Conservation (phyloP, 2,329 filamentous ascomycete species). For the Parastagonospora avenae region DNA sequence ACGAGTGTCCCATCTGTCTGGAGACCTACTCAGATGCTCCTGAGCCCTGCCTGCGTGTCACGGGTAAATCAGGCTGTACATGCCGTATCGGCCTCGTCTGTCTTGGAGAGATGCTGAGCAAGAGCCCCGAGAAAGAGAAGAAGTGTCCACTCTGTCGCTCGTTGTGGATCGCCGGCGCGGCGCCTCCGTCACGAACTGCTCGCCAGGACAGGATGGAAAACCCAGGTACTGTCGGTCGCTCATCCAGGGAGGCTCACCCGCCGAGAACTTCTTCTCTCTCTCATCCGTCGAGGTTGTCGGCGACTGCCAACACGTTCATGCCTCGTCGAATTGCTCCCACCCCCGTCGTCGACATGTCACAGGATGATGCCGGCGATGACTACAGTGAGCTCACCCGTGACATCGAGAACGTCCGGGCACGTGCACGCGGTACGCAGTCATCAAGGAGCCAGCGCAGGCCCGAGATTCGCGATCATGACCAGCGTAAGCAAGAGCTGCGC, state of each 20-base stretch:
- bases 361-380: slow-evolving; percentile 6
- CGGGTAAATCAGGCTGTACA: slow-evolving; percentile 13
- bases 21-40: slow-evolving; percentile 12
- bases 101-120: slow-evolving; percentile 12
- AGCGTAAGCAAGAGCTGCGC: neutral
- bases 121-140: slow-evolving; percentile 12
- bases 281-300: no score
- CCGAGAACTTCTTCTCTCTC: no score
- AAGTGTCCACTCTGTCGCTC: slow-evolving; percentile 28
- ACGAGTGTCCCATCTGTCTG: slow-evolving; percentile 28
- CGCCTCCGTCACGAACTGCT: no score
- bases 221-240: neutral
- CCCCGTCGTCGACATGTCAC: slow-evolving; percentile 3
- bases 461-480: no score
- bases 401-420: slow-evolving; percentile 12
- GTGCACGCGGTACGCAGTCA: slow-evolving; percentile 5
- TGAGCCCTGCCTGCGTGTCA: slow-evolving; percentile 19
- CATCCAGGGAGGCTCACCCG: no score
- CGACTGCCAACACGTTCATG: no score
- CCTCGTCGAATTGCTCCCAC: no score
- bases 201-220: slow-evolving; percentile 1
- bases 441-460: neutral
- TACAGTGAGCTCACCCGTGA: slow-evolving; percentile 10
- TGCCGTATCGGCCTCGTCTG: slow-evolving; percentile 22
- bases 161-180: slow-evolving; percentile 17